Percentiles rank a stretch among this genome's conserved stretches.
Conservation (phyloP, 768 basidiomycete species). For the Amanita molliuscula region DNA sequence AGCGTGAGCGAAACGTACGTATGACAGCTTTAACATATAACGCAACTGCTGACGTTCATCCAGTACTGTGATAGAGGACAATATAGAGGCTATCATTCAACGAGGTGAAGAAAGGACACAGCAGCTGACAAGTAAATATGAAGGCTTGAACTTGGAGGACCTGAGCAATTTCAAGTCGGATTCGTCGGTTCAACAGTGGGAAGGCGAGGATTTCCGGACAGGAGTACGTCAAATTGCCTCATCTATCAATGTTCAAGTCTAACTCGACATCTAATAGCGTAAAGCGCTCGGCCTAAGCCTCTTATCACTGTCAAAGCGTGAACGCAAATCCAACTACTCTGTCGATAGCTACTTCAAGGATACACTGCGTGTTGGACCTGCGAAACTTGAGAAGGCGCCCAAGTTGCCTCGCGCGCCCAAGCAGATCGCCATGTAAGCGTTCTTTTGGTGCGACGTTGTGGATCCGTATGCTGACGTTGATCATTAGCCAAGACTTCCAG, state of each 20-base stretch:
- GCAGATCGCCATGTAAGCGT: slow-evolving; percentile 68
- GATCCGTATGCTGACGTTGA: not conserved
- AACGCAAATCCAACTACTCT: slow-evolving; percentile 89
- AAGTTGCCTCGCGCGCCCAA: slow-evolving; percentile 83
- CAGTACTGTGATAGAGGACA: slow-evolving; percentile 72
- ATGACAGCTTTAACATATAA: not conserved
- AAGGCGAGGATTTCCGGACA: slow-evolving; percentile 83
- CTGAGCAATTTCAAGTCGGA: slow-evolving; percentile 96
- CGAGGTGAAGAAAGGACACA: slow-evolving; percentile 86
- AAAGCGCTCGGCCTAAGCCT: slow-evolving; percentile 68
- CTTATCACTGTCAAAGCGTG: slow-evolving; percentile 84
- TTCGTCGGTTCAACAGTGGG: slow-evolving; percentile 86
- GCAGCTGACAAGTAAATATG: slow-evolving; percentile 87
- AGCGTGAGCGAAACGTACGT: slow-evolving; percentile 65
- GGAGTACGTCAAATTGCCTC: slow-evolving; percentile 36
- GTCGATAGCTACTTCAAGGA: slow-evolving; percentile 96
- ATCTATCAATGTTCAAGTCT: not conserved
- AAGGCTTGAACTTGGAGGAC: slow-evolving; percentile 87
- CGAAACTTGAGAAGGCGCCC: slow-evolving; percentile 71
- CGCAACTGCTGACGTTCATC: not conserved
- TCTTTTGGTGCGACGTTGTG: not conserved
- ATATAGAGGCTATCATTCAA: slow-evolving; percentile 90
- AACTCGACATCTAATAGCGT: slow-evolving; percentile 28
- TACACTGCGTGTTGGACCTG: slow-evolving; percentile 68
- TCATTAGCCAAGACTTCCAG: slow-evolving; percentile 82